Conservation (phyloP, 371 early-diverging fungal genomes). For the Syncephalastrum sp. region DNA sequence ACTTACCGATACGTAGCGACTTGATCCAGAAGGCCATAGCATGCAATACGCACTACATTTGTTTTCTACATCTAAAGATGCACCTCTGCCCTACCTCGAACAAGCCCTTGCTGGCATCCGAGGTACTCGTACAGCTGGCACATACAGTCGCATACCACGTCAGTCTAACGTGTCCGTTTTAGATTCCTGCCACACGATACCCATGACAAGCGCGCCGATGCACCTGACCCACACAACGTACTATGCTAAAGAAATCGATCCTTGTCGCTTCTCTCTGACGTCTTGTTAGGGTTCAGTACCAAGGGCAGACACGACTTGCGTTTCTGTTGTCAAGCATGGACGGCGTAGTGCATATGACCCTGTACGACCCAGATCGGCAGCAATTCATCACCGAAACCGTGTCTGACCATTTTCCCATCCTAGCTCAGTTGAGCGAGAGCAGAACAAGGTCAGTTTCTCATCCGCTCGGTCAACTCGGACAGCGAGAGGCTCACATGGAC, state of each 20-base stretch:
- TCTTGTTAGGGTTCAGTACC: slow-evolving; percentile 12
- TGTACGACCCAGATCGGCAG: slow-evolving; percentile 28
- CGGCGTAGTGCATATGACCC: slow-evolving; percentile 35
- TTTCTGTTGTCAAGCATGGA: slow-evolving; percentile 46
- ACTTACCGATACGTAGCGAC: too few relatives aligned
- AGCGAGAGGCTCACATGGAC: neutral
- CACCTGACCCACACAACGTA: slow-evolving; percentile 42
- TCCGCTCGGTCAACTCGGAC: too few relatives aligned
- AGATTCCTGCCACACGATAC: slow-evolving; percentile 42
- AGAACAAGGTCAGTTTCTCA: slow-evolving; percentile 13
- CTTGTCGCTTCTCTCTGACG: too few relatives aligned
- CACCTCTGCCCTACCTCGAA: slow-evolving; percentile 27
- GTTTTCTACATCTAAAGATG: neutral
- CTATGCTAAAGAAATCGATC: slow-evolving; percentile 13
- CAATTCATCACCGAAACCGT: slow-evolving; percentile 1
- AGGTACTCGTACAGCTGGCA: slow-evolving; percentile 4
- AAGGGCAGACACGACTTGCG: slow-evolving; percentile 17
- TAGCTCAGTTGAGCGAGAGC: slow-evolving; percentile 37
- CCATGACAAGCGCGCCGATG: slow-evolving; percentile 42
- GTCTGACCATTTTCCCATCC: slow-evolving; percentile 30
- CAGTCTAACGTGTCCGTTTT: neutral
- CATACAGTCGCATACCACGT: neutral
- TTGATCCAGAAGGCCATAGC: too few relatives aligned
- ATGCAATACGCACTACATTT: neutral
- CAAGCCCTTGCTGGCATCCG: slow-evolving; percentile 32